Percentiles rank a stretch among this genome's conserved stretches.
These are phyloP conservation scores for Acanthamoeba lenticulata DNA, from an alignment of 208 protist species.

Conservation along the genomic window DNA sequence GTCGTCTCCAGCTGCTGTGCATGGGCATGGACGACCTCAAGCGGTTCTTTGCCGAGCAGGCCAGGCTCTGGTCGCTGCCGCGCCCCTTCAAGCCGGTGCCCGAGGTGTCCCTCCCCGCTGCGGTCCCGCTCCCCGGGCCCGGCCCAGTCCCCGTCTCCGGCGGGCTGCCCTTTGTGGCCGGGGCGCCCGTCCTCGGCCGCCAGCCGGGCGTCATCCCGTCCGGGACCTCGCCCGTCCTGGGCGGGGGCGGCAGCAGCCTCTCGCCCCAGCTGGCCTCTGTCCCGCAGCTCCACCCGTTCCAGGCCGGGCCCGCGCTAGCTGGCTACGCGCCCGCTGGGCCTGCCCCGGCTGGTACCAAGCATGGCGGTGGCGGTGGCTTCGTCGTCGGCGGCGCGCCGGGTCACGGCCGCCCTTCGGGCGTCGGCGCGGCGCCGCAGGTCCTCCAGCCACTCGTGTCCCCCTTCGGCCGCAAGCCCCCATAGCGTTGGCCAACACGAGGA, in stretches of 20 bases:
- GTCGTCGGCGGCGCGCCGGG: too few relatives aligned
- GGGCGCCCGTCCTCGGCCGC: too few relatives aligned
- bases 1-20: background rate
- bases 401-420: too few relatives aligned
- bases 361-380: too few relatives aligned
- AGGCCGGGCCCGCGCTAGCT: too few relatives aligned
- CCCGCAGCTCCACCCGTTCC: too few relatives aligned
- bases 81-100: background rate
- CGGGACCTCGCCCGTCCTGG: too few relatives aligned
- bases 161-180: background rate
- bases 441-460: background rate
- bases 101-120: background rate
- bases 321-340: too few relatives aligned
- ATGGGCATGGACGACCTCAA: conserved; percentile 3
- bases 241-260: too few relatives aligned
- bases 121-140: background rate
- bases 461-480: background rate
- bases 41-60: conserved; percentile 24
- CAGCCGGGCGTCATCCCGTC: too few relatives aligned
- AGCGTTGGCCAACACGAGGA: background rate
- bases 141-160: background rate
- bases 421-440: background rate
- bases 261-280: too few relatives aligned
- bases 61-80: background rate
- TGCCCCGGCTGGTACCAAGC: too few relatives aligned